phyloP scores from a whole-genome alignment of 1,284 basidiomycete genomes.

The Cutaneotrichosporon sp. region DNA sequence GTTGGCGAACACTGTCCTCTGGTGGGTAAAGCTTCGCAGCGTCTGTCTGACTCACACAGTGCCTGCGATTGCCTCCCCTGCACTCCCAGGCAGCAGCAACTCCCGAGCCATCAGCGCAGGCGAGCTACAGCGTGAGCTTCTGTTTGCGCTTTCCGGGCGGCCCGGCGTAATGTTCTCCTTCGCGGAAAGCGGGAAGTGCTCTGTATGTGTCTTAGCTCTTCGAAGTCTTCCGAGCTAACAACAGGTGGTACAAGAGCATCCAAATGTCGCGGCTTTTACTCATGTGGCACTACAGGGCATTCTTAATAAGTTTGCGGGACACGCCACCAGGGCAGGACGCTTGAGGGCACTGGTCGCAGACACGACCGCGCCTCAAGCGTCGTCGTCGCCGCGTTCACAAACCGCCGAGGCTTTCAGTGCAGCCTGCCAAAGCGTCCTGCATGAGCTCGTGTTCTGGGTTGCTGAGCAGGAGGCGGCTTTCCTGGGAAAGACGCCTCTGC shows the following conservation, averaged over 20 bases:
- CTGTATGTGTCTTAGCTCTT: constrained; percentile 16
- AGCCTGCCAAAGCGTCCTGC: constrained; percentile 60
- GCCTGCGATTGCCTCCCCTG: constrained; percentile 10
- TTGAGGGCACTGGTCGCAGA: constrained; percentile 58
- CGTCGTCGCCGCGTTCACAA: constrained; percentile 47
- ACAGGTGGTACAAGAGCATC: constrained; percentile 21
- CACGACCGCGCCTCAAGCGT: constrained; percentile 19
- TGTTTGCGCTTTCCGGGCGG: constrained; percentile 36
- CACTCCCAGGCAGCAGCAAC: background rate
- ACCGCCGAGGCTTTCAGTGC: constrained; percentile 77
- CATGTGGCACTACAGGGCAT: constrained; percentile 60
- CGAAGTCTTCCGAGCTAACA: background rate
- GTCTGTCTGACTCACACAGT: constrained; percentile 1
- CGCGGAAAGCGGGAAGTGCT: constrained; percentile 16
- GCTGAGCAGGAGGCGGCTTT: constrained; percentile 63
- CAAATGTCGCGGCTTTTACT: constrained; percentile 55
- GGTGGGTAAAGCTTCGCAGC: constrained; percentile 12
- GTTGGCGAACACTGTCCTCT: constrained; percentile 32
- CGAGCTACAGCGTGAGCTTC: constrained; percentile 37
- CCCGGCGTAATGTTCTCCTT: constrained; percentile 31
- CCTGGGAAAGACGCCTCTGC: constrained; percentile 31
- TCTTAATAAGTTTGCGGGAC: constrained; percentile 54
- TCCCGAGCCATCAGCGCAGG: constrained; percentile 23
- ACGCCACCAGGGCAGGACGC: constrained; percentile 57
- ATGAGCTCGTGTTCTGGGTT: constrained; percentile 63